Base-by-base conservation (phyloP, 306 rosid species). In the Vicia sativa region DNA sequence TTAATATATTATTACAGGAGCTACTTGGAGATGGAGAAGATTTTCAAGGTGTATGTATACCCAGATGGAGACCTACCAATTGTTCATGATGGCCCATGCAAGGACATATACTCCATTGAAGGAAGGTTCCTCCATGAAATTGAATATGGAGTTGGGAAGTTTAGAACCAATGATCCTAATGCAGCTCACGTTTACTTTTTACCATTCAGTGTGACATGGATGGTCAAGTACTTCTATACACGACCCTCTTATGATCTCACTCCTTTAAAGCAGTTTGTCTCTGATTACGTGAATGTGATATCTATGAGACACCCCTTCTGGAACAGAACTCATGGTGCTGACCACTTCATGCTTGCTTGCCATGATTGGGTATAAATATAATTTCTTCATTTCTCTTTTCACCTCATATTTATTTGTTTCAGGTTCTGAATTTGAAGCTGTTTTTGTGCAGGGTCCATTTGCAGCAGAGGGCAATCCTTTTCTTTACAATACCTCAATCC, bases 151-250 rank as follows among this genome's bases (percentile, higher is more conserved):
- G 60, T 18, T 29, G 79, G 78, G 15, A 70, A 60, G 73, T 87
- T 87, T 67, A 83, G 87, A 73, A 89, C 96, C 39, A 42, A 7
- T 62, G 84, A 85, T 66, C 84, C 91, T 5, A 14, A 80, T 29
- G 59, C 38, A 13, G 92, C 97, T 14, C 97, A 89, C 13, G 89
- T 79, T 68, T 81, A 62, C 81, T 92, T 87, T 70, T 66, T 89
- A 75, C 97, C 97, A 45, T 89, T 92, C 62, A 92, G 97, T 49
- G 95, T 92, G 26, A 83, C 96, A 11, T 85, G 86, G 92, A 89
- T 92, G 96, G 96, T 87, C n/a, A 92, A 79, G 79, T 92, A 89
- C 79, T 67, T 89, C 39, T 92, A 89, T 66, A 64, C 81, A 19
- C 74, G 78, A 6, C 42, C 16, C 37, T 54, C 91, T 46, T 25